Evolutionary conservation across 345 rosid species (phyloP).

Genomic region (Erysimum cheiranthoides): DNA sequence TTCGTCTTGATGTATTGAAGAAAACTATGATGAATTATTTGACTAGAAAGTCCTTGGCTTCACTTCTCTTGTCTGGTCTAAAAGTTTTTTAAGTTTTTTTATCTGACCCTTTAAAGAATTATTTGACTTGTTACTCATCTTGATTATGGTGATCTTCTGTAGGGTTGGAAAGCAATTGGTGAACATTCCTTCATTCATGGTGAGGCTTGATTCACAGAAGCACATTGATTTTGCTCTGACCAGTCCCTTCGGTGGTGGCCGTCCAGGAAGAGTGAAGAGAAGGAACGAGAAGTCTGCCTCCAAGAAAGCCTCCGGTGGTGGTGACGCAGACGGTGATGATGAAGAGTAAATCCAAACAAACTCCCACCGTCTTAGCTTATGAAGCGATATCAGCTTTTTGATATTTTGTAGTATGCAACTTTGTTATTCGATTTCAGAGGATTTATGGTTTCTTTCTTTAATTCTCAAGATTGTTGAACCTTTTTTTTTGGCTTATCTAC

Average conservation of each 20-base stretch:
- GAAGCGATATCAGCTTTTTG: conserved; percentile 29
- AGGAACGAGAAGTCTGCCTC: conserved; percentile 69
- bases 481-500: neutral
- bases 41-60: no score
- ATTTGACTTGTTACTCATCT: neutral
- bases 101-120: no score
- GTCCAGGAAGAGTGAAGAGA: conserved; percentile 79
- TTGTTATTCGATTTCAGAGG: conserved; percentile 21
- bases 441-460: conserved; percentile 20
- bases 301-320: conserved; percentile 74
- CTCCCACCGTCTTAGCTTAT: conserved; percentile 17
- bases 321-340: conserved; percentile 72
- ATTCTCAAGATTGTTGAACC: conserved; percentile 2
- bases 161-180: conserved; percentile 84
- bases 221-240: conserved; percentile 76
- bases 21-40: no score
- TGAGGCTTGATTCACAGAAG: conserved; percentile 70
- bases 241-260: conserved; percentile 73
- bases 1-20: no score
- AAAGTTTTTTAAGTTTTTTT: no score
- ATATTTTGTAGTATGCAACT: conserved; percentile 25
- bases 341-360: conserved; percentile 50
- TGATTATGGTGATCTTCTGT: neutral
- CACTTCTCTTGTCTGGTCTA: no score
- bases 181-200: conserved; percentile 76